Evolutionary conservation across 192 early-diverging fungal species (phyloP), one percentile per base, ranked within the genome.

Genomic region (Diversispora eburnea): DNA sequence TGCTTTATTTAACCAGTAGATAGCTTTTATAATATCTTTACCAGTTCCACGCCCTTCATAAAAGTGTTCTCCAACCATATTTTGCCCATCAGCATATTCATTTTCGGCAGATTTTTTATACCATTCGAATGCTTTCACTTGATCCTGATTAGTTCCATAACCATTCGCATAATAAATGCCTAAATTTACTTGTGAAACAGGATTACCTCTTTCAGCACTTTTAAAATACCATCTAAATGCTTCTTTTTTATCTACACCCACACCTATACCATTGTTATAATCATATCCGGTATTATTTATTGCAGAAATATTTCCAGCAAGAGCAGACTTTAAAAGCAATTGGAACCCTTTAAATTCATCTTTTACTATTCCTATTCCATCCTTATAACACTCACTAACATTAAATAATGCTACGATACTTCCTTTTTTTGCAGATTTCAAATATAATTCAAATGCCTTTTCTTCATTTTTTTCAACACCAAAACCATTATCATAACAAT

Each of bases 401-500:
- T 90, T 91, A 73, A 93, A 92, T 70, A 92, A 89, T 22, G 91
- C 93, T 0, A 91, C 74, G 22, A 88, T 88, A 67, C 92, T 90
- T 22, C 91, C 92, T 67, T 84, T 84, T 55, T 80, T 75, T 41
- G 93, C 92, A 15, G 83, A 80, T 42, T 79, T 75, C n/a, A 42
- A 82, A 74, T 85, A 94, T 89, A 89, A 92, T 73, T 82, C 80
- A 56, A 84, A 80, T 51, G 49, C 49, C 13, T 51, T 51, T 1
- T 10, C 52, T 8, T 81, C 72, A 66, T 89, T 83, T 57, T 77
- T 80, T 79, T 20, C 77, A 8, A 85, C 72, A 20, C 87, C 85
- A 15, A 87, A 77, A 47, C 87, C 87, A n/a, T n/a, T n/a, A n/a
- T n/a, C n/a, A 64, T 87, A 84, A 47, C 84, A 80, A 74, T 86